Conservation (phyloP, 768 basidiomycete species). For the Leccinum barrowsii region DNA sequence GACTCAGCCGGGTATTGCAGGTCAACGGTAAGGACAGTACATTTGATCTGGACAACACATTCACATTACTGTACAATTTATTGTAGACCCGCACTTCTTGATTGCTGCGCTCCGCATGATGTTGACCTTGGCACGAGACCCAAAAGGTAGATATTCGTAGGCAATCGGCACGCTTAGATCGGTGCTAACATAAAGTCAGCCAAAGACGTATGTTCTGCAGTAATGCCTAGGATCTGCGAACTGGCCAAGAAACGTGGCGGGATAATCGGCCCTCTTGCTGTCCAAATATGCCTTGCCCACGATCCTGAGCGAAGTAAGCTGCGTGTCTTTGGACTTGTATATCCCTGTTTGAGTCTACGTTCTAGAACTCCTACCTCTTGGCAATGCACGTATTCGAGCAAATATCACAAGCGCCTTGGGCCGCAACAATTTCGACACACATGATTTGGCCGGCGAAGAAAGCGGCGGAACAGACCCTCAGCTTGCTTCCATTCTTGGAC, state of each 20-base stretch:
- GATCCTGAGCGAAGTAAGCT: constrained; percentile 7
- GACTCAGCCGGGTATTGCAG: constrained; percentile 14
- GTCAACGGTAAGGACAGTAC: constrained; percentile 5
- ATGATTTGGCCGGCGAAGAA: not conserved
- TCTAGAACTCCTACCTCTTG: constrained; percentile 11
- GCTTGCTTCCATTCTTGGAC: constrained; percentile 12
- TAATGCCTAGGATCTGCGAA: constrained; percentile 13
- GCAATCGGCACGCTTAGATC: not conserved
- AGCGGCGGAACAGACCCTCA: not conserved
- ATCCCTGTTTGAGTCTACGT: not conserved
- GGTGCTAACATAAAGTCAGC: not conserved
- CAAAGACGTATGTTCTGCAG: not conserved
- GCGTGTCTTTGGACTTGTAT: not conserved
- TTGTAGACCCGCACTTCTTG: constrained; percentile 8
- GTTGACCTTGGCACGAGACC: constrained; percentile 10
- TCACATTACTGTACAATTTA: not conserved
- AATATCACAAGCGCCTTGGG: constrained; percentile 17
- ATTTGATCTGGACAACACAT: not conserved
- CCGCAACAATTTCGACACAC: not conserved
- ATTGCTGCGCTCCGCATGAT: constrained; percentile 18
- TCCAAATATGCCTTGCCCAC: constrained; percentile 14
- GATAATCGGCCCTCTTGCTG: constrained; percentile 18
- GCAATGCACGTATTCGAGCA: constrained; percentile 7
- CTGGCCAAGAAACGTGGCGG: constrained; percentile 7
- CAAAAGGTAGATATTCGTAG: constrained; percentile 4